Base-by-base conservation (phyloP, 2,329 filamentous ascomycete genomes). In the Diaporthe caulivora region DNA sequence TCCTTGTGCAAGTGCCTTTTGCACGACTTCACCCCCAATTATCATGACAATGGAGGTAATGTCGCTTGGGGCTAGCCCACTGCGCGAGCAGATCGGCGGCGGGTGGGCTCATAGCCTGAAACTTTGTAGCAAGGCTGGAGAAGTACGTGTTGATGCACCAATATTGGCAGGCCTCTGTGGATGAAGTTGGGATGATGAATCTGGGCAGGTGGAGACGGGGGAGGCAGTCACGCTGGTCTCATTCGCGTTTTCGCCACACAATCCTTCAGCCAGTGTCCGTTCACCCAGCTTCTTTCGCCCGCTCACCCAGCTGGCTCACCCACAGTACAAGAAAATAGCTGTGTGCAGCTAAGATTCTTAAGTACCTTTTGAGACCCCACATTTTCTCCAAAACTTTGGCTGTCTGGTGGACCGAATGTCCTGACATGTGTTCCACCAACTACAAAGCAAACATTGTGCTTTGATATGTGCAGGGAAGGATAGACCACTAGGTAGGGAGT, bases 21-120 rank as follows among this genome's bases (percentile, higher is more conserved):
- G 74, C 1, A 80, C 72, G 0, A 77, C 73, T 34, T 78, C 76
- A 11, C 76, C 76, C 1, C 77, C 77, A 13, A 79, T 74, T 10
- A 78, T 60, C 62, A 78, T 67, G 17, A 79, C 71, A 18, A 78
- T 70, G 0, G 75, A 72, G 0, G 73, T 71, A 5, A 77, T 62
- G 24, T 76, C 76, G 21, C 42, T 34, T 1, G 76, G 76, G 76
- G 21, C 75, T 76, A 1, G n/a, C n/a, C 76, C 76, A 77, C 37
- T 76, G 74, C 17, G 21, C n/a, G 31, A 31, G 17, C 42, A 73
- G 62, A 29, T 29, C 49, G 26, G 49, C 49, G 1, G 24, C 24
- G 15, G 49, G 29, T 53, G 24, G 17, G 26, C 29, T 6, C 49
- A 53, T 53, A n/a, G 15, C 24, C 24, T 24, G 10, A 24, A 21